A percentile compares a stretch with the other conserved stretches of the same genome.
Conservation (phyloP, 1,139 yeast species). For the Debaryomyces udenii region DNA sequence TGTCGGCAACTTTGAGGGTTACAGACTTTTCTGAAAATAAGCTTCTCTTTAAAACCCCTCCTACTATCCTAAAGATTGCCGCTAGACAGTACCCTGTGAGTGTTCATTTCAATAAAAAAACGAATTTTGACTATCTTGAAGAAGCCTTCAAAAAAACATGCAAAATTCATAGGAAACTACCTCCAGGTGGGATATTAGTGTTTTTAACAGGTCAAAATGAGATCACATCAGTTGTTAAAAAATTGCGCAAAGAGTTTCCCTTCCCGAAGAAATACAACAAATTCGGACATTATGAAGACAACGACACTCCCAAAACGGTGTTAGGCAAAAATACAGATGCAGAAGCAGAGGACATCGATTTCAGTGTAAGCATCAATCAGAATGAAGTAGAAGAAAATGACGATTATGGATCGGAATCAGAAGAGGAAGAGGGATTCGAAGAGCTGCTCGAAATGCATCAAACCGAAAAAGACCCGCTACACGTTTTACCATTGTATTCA, state of each 20-base stretch:
- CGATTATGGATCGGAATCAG: constrained; percentile 38
- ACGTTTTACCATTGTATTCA: constrained; percentile 91
- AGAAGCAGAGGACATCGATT: constrained; percentile 89
- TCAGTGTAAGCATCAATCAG: constrained; percentile 56
- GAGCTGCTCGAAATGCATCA: constrained; percentile 78
- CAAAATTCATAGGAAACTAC: constrained; percentile 82
- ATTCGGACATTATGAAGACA: constrained; percentile 20
- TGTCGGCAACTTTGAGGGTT: constrained; percentile 97
- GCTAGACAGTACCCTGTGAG: constrained; percentile 97
- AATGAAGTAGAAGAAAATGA: constrained; percentile 37
- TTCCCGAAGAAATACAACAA: constrained; percentile 36
- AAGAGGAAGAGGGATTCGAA: constrained; percentile 90
- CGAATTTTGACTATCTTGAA: constrained; percentile 76
- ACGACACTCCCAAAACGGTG: constrained; percentile 48
- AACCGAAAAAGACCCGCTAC: constrained; percentile 76
- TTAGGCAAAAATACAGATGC: constrained; percentile 64
- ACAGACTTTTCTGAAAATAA: constrained; percentile 87
- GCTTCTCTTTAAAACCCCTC: constrained; percentile 70
- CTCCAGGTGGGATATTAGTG: constrained; percentile 92
- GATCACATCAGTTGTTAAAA: constrained; percentile 74
- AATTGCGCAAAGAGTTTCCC: constrained; percentile 71
- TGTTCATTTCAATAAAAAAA: constrained; percentile 82
- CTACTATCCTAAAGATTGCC: constrained; percentile 89
- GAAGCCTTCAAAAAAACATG: constrained; percentile 86
- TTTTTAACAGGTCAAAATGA: constrained; percentile 96